A percentile compares a stretch with the other conserved stretches of the same genome.
Conservation (phyloP, 768 basidiomycete species). For the Mycena amicta region DNA sequence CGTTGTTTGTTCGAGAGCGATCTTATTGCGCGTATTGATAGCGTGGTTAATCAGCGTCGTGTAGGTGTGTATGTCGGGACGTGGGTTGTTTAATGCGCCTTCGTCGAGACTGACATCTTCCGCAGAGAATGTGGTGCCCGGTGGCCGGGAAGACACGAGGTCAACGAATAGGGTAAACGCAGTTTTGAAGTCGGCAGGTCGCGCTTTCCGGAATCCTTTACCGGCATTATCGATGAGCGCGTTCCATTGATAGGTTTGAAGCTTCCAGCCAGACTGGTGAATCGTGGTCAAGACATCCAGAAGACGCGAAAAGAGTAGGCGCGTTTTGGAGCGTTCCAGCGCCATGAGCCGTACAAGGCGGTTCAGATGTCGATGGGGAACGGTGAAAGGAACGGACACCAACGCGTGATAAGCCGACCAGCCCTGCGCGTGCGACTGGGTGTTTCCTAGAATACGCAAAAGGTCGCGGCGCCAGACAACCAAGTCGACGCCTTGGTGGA, state of each 20-base stretch:
- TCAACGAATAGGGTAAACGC: slow-evolving; percentile 65
- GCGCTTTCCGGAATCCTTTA: slow-evolving; percentile 63
- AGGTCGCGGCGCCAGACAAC: slow-evolving; percentile 21
- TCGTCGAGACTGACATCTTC: slow-evolving; percentile 17
- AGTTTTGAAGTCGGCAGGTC: slow-evolving; percentile 56
- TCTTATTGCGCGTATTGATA: slow-evolving; percentile 46
- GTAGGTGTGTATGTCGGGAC: slow-evolving; percentile 71
- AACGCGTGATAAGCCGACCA: slow-evolving; percentile 49
- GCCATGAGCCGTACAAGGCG: slow-evolving; percentile 64
- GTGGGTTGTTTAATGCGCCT: slow-evolving; percentile 14
- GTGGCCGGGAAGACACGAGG: slow-evolving; percentile 49
- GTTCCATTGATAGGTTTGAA: slow-evolving; percentile 78
- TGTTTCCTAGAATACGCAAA: slow-evolving; percentile 34
- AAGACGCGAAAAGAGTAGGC: slow-evolving; percentile 61
- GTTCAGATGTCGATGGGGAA: slow-evolving; percentile 49
- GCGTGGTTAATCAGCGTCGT: slow-evolving; percentile 70
- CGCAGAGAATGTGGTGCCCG: slow-evolving; percentile 37
- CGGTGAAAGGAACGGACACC: slow-evolving; percentile 22
- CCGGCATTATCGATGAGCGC: slow-evolving; percentile 69
- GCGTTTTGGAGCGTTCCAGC: slow-evolving; percentile 54
- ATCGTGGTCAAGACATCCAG: slow-evolving; percentile 68
- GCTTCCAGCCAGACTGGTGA: slow-evolving; percentile 51
- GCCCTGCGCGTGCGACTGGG: slow-evolving; percentile 34
- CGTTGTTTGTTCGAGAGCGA: slow-evolving; percentile 53
- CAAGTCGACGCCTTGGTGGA: slow-evolving; percentile 8